Evolutionary conservation across 768 basidiomycete species (phyloP), one percentile per base, ranked within the genome.

Genomic region (Mycena galericulata): DNA sequence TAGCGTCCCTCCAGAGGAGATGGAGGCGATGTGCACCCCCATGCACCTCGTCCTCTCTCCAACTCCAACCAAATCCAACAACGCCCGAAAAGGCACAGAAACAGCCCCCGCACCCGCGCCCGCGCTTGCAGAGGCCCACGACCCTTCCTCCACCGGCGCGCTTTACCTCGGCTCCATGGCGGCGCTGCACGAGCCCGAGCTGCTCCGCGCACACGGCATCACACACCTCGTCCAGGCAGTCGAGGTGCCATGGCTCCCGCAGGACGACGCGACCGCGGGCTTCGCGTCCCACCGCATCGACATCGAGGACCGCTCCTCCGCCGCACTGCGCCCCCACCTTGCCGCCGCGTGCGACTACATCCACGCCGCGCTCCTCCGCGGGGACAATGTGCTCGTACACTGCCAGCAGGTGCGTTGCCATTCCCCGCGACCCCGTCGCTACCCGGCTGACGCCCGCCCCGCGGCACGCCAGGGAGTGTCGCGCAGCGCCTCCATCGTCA

Each of bases 211-310:
- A 15, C 78, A 89, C 72, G 80, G 79, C 65, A 87, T 92, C 74
- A 83, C 83, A 0, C 87, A 90, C 70, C 78, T 92, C 68, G 89
- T 92, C 47, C 89, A 91, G 72, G 89, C 90, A 54, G 84, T 91
- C 70, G 90, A 92, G 72, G 86, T 83, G 1, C 87, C 88, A 0
- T 92, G 90, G 90, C 75, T 86, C 7, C 89, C 90, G 4, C 75
- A 64, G 49, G 43, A 45, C 7, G 43, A n/a, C n/a, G 43, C 32
- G 41, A 26, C 12, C 41, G 32, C 30, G 9, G 68, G 18, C 29
- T 55, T 65, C 51, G 12, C 82, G 53, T 81, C 77, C 69, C 79
- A 86, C 74, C 81, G 81, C 68, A 82, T 88, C 70, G 82, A 85
- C 45, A 83, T 88, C 72, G 78, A 81, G 69, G 86, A 87, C 76